phyloP scores from a whole-genome alignment of 148 eudicot genomes.

The Arbutus unedo region DNA sequence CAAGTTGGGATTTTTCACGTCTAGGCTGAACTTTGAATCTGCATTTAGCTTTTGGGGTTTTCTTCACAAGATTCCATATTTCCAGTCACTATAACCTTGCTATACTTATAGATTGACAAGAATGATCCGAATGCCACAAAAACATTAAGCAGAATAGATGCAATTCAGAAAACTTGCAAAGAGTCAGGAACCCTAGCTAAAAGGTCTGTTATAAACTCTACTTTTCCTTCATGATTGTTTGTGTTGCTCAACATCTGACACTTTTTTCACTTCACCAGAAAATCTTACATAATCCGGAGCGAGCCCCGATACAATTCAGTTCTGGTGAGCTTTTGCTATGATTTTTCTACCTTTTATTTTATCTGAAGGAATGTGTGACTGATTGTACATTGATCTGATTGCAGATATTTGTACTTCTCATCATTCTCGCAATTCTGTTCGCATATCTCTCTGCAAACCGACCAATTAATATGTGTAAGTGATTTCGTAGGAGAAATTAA shows the following conservation, averaged over 20 bases:
- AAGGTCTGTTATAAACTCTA: not conserved
- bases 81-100: not conserved
- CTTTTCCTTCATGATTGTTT: not conserved
- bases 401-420: constrained; percentile 58
- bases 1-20: not conserved
- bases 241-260: not conserved
- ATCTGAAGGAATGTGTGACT: not conserved
- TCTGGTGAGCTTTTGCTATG: constrained; percentile 14
- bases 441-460: not conserved
- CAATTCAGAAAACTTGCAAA: constrained; percentile 62
- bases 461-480: not conserved
- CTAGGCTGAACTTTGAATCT: not conserved
- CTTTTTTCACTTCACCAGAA: constrained; percentile 34
- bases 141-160: constrained; percentile 63
- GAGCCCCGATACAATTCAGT: constrained; percentile 35
- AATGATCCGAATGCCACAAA: constrained; percentile 53
- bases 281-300: constrained; percentile 46
- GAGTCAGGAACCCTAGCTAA: constrained; percentile 45
- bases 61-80: not conserved
- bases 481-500: not conserved
- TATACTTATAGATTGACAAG: constrained; percentile 52
- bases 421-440: constrained; percentile 45
- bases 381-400: constrained; percentile 12
- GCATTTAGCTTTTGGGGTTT: not conserved
- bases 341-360: not conserved